Evolutionary conservation across 2,329 filamentous ascomycete species (phyloP).

Genomic region (Cercospora sesami): DNA sequence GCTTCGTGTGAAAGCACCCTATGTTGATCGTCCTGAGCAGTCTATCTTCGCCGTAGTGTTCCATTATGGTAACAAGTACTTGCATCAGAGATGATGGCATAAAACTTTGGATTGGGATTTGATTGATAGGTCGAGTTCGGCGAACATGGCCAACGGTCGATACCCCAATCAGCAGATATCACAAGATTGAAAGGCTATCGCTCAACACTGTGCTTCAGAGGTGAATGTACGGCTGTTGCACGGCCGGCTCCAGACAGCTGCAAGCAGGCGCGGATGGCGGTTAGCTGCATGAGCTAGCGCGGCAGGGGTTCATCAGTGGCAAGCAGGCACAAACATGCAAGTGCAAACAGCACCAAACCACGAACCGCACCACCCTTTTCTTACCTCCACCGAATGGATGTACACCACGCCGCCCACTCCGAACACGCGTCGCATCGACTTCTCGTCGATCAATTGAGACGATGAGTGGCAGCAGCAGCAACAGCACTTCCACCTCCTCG

Average conservation of each 20-base stretch:
- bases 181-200: background rate
- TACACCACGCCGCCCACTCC: background rate
- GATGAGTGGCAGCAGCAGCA: background rate
- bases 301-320: background rate
- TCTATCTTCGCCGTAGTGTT: fast-evolving
- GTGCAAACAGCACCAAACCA: background rate
- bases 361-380: background rate
- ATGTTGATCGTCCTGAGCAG: background rate
- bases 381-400: background rate
- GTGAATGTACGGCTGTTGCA: background rate
- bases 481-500: background rate
- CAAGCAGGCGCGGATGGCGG: background rate
- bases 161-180: background rate
- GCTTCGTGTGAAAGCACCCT: background rate
- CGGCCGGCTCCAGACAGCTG: background rate
- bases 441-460: background rate
- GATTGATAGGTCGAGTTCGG: background rate
- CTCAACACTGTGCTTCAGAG: background rate
- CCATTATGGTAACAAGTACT: background rate
- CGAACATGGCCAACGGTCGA: background rate
- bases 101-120: background rate
- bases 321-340: conserved; percentile 3
- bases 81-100: background rate
- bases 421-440: background rate
- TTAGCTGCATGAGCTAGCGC: background rate